These are phyloP conservation scores for Miamiensis avidus DNA, from an alignment of 169 alveolate species.

Conservation along the genomic window DNA sequence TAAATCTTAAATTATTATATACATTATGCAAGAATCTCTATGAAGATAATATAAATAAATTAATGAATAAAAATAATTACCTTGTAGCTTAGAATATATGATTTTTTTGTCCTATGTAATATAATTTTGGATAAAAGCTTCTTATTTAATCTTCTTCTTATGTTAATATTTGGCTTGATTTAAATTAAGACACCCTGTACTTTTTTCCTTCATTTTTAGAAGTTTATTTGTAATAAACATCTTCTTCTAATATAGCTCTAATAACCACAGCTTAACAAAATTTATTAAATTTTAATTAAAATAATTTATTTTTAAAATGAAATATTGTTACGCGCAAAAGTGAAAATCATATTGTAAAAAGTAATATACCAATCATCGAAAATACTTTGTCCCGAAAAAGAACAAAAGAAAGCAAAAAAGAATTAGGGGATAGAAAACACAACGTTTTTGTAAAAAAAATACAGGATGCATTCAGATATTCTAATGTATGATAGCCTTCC, in stretches of 20 bases:
- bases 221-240: slow-evolving; percentile 47
- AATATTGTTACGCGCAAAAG: slow-evolving; percentile 50
- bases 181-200: background rate
- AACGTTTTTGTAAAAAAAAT: slow-evolving; percentile 88
- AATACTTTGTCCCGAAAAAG: slow-evolving; percentile 80
- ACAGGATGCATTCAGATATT: slow-evolving; percentile 79
- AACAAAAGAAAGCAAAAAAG: slow-evolving; percentile 70
- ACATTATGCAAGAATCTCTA: background rate
- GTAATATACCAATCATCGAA: slow-evolving; percentile 91
- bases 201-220: background rate
- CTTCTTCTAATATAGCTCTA: slow-evolving; percentile 80
- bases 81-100: slow-evolving; percentile 48
- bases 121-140: slow-evolving; percentile 52
- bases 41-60: background rate
- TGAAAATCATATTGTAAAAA: slow-evolving; percentile 83
- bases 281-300: background rate
- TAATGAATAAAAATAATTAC: background rate
- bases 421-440: slow-evolving; percentile 84
- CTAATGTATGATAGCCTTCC: slow-evolving; percentile 83
- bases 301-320: background rate
- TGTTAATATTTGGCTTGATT: background rate
- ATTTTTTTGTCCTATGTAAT: slow-evolving; percentile 62
- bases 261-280: slow-evolving; percentile 64
- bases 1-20: slow-evolving; percentile 55
- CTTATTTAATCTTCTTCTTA: slow-evolving; percentile 31